Base-by-base conservation (phyloP, 306 rosid species). In the Begonia peltatifolia region DNA sequence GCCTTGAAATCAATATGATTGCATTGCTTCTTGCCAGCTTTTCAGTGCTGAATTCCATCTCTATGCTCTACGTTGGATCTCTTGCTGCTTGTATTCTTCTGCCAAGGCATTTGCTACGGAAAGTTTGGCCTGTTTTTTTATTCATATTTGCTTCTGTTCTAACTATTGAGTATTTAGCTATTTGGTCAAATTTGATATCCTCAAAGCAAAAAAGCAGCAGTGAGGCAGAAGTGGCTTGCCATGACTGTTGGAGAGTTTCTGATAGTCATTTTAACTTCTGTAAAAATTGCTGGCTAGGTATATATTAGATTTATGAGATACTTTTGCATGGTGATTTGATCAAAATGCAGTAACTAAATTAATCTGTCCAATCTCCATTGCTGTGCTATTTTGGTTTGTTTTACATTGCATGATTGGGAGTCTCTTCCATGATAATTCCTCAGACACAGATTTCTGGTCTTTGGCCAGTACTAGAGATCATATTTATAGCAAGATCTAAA, bases 1-100 rank as follows among this genome's bases (percentile, higher is more conserved):
- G 99, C 75, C 99, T 92, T 35, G 99, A 92, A 86, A 86, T 92
- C 68, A 92, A 84, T 75, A 92, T 92, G 99, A 81, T 92, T 59
- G 75, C 84, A 23, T 74, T 90, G 67, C 94, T 90, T 55, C 82
- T 86, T 52, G 84, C 95, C 52, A 83, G 99, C 77, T 90, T 90
- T 73, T 82, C 95, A 63, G 63, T 90, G 76, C 73, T 90, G 68
- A 90, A 86, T 76, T 84, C 76, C 50, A 50, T 90, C 63, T 90
- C 99, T 55, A 69, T 90, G 70, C 55, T 81, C 63, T 90, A 86
- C 60, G 77, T 86, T 60, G 86, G 73, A 46, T 63, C 81, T 66
- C 82, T 90, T 71, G 95, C 83, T 59, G 84, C 84, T 65, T 90
- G 94, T 58, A 56, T 86, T 79, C 83, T 90, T 75, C 65, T 86